phyloP scores from a whole-genome alignment of 306 rosid genomes.

The Vicia sativa region DNA sequence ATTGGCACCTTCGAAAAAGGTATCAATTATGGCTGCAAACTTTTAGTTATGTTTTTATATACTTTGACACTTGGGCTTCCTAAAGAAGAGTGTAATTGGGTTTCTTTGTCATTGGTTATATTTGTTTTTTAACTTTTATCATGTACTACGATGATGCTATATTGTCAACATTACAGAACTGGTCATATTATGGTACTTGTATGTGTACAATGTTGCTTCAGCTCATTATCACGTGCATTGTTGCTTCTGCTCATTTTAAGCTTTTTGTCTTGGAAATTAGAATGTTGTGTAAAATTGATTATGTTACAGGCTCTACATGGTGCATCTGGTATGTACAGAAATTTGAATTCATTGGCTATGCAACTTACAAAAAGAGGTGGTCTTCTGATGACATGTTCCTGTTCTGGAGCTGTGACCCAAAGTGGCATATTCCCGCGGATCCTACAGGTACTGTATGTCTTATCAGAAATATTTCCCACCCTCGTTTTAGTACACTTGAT shows the following conservation, averaged over 20 bases:
- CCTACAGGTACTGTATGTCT: constrained; percentile 66
- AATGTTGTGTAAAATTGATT: constrained; percentile 15
- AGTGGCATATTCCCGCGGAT: constrained; percentile 75
- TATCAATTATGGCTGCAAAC: constrained; percentile 18
- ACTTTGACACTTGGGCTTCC: constrained; percentile 19
- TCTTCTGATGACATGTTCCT: constrained; percentile 92
- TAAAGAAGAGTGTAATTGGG: background rate
- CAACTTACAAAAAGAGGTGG: constrained; percentile 84
- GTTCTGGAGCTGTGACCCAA: constrained; percentile 92
- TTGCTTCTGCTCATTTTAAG: constrained; percentile 22
- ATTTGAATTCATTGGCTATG: constrained; percentile 83
- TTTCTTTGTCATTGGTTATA: background rate
- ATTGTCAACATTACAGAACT: constrained; percentile 3
- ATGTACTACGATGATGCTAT: constrained; percentile 8
- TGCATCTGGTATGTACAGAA: constrained; percentile 92
- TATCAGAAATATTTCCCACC: background rate
- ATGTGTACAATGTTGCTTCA: constrained; percentile 14
- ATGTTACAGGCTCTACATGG: constrained; percentile 67
- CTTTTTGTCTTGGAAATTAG: background rate
- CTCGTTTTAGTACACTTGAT: too few species aligned
- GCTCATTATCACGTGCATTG: background rate
- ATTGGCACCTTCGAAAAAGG: constrained; percentile 89
- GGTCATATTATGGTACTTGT: background rate
- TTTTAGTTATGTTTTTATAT: background rate
- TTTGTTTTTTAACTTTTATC: background rate